phyloP scores from a whole-genome alignment of 805 yeast genomes.

The Cyberlindnera saturnus region DNA sequence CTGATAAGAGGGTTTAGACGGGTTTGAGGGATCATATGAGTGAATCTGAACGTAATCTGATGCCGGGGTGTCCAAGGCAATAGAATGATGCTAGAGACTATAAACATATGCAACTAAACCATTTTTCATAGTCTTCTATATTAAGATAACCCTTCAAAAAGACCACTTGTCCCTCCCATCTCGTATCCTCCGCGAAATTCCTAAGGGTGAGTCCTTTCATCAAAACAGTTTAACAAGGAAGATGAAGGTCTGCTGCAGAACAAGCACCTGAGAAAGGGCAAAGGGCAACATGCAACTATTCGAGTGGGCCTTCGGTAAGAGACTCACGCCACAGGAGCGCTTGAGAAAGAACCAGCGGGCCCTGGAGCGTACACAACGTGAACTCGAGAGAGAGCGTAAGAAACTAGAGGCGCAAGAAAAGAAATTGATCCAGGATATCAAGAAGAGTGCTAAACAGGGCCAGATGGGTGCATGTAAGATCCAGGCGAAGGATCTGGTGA shows the following conservation, averaged over 20 bases:
- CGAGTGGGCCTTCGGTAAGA: constrained; percentile 95
- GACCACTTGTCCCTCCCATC: neutral
- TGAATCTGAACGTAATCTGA: no score
- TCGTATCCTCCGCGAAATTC: no score
- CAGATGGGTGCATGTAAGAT: constrained; percentile 87
- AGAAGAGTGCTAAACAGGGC: constrained; percentile 85
- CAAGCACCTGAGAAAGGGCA: no score
- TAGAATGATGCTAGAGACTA: no score
- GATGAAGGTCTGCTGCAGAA: no score
- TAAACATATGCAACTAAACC: no score
- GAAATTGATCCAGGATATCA: constrained; percentile 77
- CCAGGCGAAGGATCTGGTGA: constrained; percentile 90
- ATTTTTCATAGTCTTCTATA: neutral
- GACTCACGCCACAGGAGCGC: constrained; percentile 90
- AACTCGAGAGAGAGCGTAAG: constrained; percentile 78
- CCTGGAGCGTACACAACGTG: constrained; percentile 89
- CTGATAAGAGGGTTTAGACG: no score
- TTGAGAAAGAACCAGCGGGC: constrained; percentile 94
- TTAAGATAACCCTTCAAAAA: neutral
- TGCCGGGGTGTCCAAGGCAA: no score
- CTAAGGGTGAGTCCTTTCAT: no score
- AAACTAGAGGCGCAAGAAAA: constrained; percentile 91
- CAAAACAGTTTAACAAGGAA: no score
- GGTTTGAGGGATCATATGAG: no score
- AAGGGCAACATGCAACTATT: constrained; percentile 47